Base-by-base conservation (phyloP, 1,284 basidiomycete species). In the Cryptococcus jaspeensis region DNA sequence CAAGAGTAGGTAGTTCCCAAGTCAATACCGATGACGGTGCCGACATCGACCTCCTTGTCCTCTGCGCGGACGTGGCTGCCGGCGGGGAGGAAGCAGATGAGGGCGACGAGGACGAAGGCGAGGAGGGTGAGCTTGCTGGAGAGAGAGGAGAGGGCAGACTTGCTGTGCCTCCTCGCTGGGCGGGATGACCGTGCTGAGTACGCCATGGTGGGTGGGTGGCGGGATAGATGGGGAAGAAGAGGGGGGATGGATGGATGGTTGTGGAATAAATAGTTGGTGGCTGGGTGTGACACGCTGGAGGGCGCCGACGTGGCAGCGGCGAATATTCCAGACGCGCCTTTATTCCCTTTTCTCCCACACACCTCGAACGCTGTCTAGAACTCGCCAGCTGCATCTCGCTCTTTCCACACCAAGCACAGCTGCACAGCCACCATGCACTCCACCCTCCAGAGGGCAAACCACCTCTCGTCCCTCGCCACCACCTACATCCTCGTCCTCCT, bases 21-120 rank as follows among this genome's bases (percentile, higher is more conserved):
- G 75, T 82, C 81, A 70, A 83, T 82, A 79, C 82, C 93, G 77
- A 96, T 96, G 48, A 97, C 93, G 45, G 89, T 88, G 60, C 93
- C 93, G 78, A 91, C 93, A 68, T 92, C 87, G 46, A 76, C 70
- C 52, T 77, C 75, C 55, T 75, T 67, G 38, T 74, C 76, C 55
- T 71, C 64, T 32, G 73, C 75, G 49, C 62, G 62, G 32, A 71
- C 73, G 42, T 65, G 55, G 56, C 54, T 60, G 32, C 65, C 66
- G 16, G 65, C 66, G 36, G 77, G 75, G 28, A 76, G 57, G 66
- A 78, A 73, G 63, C 74, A 74, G 66, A 79, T 56, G 63, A 78
- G 60, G 47, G 77, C 76, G 59, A 78, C 59, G 59, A 79, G 66
- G 58, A 76, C 73, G 54, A 74, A 69, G 46, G 69, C 71, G 58